phyloP scores from a whole-genome alignment of 2,329 filamentous ascomycete genomes.

The Aspergillus fijiensis region DNA sequence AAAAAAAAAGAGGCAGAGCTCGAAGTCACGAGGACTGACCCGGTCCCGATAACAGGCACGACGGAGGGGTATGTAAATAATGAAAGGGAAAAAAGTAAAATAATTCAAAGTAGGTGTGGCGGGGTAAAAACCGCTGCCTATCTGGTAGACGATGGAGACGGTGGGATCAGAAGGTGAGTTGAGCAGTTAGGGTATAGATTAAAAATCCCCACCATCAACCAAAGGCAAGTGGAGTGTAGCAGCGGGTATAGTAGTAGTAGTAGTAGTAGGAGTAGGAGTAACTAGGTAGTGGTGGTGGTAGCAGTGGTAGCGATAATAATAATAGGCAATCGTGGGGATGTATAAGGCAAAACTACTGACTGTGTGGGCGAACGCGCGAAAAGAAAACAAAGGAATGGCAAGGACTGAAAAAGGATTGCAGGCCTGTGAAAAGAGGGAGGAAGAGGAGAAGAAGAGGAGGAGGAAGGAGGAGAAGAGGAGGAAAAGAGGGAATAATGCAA shows the following conservation, averaged over 20 bases:
- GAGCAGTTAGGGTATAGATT: conserved; percentile 1
- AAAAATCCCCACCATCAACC: conserved; percentile 8
- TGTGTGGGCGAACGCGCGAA: conserved; percentile 38
- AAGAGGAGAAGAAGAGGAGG: conserved; percentile 15
- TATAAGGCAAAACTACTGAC: conserved; percentile 29
- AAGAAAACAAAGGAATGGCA: conserved; percentile 30
- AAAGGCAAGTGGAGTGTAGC: conserved; percentile 5
- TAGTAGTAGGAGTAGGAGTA: not conserved
- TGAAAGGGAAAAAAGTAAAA: not conserved
- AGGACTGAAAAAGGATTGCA: conserved; percentile 19
- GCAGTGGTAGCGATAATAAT: not conserved
- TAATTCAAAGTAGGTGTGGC: not conserved
- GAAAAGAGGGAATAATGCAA: conserved; percentile 18
- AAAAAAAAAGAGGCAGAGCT: conserved; percentile 12
- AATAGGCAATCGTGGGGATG: conserved; percentile 3
- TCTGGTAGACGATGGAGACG: conserved; percentile 10
- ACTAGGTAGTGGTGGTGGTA: not conserved
- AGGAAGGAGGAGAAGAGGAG: conserved; percentile 16
- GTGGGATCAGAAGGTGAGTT: conserved; percentile 1
- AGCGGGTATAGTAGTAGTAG: not conserved
- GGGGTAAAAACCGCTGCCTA: conserved; percentile 1
- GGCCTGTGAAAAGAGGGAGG: conserved; percentile 17
- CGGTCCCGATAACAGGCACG: not conserved
- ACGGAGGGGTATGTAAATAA: not conserved
- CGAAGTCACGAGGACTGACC: conserved; percentile 15